Evolutionary conservation across 495 filamentous ascomycete genomes (phyloP).

Genomic region (Penicillium nucicola): DNA sequence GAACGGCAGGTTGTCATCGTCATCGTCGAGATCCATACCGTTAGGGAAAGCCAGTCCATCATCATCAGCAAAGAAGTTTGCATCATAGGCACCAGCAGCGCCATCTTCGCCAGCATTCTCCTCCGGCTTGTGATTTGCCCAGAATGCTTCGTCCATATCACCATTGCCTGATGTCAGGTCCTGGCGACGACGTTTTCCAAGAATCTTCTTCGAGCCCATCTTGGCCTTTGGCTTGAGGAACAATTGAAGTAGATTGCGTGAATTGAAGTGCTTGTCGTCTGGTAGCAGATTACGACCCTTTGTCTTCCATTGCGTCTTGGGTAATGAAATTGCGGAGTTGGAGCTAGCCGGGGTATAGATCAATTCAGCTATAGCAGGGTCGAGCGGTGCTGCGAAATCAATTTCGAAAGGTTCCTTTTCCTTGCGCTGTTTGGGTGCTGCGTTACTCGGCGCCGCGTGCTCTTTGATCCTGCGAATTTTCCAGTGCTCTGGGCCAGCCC

Average conservation of each 20-base stretch:
- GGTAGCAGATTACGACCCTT: conserved; percentile 90
- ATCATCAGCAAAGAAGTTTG: conserved; percentile 97
- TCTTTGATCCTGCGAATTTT: conserved; percentile 92
- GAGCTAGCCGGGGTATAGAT: conserved; percentile 80
- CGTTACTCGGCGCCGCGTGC: conserved; percentile 57
- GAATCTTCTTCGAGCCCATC: conserved; percentile 56
- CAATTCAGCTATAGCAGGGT: conserved; percentile 65
- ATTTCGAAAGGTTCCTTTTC: conserved; percentile 97
- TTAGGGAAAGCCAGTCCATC: conserved; percentile 78
- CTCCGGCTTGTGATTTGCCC: conserved; percentile 73
- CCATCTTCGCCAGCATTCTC: conserved; percentile 51
- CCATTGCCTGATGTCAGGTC: conserved; percentile 53
- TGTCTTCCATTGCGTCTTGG: conserved; percentile 92
- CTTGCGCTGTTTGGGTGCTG: conserved; percentile 61
- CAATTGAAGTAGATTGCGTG: conserved; percentile 77
- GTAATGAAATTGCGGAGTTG: conserved; percentile 76
- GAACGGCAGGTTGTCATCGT: conserved; percentile 81
- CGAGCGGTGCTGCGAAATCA: conserved; percentile 75
- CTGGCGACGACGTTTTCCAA: conserved; percentile 33
- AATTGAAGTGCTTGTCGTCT: conserved; percentile 98
- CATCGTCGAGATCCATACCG: conserved; percentile 59
- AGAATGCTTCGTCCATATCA: conserved; percentile 93
- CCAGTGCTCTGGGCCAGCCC: conserved; percentile 99
- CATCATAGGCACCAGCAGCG: conserved; percentile 76
- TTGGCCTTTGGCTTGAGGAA: conserved; percentile 94